These are phyloP conservation scores for Suillus subluteus DNA, from an alignment of 768 basidiomycete species.

Conservation along the genomic window DNA sequence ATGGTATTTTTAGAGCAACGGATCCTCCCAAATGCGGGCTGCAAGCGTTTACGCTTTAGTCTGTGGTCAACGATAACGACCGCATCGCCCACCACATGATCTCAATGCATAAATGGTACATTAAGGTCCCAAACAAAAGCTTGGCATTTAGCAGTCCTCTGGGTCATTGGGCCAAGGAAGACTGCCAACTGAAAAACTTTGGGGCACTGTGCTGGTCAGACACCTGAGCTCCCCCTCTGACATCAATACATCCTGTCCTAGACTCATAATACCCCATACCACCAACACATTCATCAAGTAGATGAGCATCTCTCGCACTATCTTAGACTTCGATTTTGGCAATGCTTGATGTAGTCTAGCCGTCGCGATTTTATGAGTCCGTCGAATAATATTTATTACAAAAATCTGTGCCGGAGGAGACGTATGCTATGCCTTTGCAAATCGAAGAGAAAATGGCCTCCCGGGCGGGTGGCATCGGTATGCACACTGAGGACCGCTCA, in stretches of 20 bases:
- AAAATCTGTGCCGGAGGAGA: background rate
- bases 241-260: background rate
- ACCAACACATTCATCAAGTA: background rate
- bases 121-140: too few relatives aligned
- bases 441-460: background rate
- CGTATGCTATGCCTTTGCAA: background rate
- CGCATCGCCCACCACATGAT: constrained; percentile 25
- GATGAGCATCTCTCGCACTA: background rate
- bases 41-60: constrained; percentile 24
- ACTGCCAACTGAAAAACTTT: constrained; percentile 13
- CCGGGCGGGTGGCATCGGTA: background rate
- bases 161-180: constrained; percentile 12
- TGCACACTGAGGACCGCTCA: background rate
- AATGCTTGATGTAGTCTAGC: background rate
- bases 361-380: background rate
- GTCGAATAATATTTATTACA: background rate
- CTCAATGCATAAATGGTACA: background rate
- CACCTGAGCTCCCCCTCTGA: background rate
- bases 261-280: background rate
- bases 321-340: background rate
- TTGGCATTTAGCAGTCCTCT: too few relatives aligned
- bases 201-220: constrained; percentile 20
- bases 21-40: constrained; percentile 13
- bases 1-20: constrained; percentile 28
- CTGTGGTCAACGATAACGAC: constrained; percentile 27